Conservation (phyloP, 116 monocot species). For the Papilionanthe hybrid region DNA sequence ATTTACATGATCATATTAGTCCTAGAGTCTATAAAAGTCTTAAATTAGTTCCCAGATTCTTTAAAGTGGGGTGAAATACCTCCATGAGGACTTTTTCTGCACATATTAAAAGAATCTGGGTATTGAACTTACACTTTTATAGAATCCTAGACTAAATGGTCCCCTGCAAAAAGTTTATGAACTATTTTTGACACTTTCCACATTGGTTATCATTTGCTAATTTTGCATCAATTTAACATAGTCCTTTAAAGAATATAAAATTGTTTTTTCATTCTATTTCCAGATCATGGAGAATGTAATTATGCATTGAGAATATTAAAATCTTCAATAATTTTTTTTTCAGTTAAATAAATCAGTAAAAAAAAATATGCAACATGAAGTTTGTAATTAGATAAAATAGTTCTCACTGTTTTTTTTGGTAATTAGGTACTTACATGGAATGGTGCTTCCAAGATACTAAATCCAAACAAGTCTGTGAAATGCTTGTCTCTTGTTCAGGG, state of each 20-base stretch:
- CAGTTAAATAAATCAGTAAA: not conserved
- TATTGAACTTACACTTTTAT: too few species aligned
- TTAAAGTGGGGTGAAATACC: too few species aligned
- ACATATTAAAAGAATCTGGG: too few species aligned
- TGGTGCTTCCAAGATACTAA: constrained; percentile 37
- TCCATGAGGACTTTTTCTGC: too few species aligned
- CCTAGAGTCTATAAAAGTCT: too few species aligned
- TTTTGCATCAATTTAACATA: not conserved
- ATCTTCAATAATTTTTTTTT: not conserved
- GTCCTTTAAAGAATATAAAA: not conserved
- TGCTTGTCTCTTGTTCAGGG: constrained; percentile 41
- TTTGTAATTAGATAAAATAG: not conserved
- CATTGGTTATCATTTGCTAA: not conserved
- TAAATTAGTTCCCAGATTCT: too few species aligned
- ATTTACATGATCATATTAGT: too few species aligned
- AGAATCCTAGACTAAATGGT: too few species aligned
- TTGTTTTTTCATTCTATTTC: not conserved
- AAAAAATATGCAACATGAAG: not conserved
- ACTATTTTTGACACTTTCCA: too few species aligned
- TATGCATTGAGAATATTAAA: not conserved
- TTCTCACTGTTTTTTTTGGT: not conserved
- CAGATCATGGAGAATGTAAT: not conserved
- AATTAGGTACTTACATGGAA: constrained; percentile 43
- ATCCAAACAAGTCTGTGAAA: constrained; percentile 38
- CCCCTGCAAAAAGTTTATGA: too few species aligned